Evolutionary conservation across 2,329 filamentous ascomycete species (phyloP).

Genomic region (Zymoseptoria tritici): DNA sequence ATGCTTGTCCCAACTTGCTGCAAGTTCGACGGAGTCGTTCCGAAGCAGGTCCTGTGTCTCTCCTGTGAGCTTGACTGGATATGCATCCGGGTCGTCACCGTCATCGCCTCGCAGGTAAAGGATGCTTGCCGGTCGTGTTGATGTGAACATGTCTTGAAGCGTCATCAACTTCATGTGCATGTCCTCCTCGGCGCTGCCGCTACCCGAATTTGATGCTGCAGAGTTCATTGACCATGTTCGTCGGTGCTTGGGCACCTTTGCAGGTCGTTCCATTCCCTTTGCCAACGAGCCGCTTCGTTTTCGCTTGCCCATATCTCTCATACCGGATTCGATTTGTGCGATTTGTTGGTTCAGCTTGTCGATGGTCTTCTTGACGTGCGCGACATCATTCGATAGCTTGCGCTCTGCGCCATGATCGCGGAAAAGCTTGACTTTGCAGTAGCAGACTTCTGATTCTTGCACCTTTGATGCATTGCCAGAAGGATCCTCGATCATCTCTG

Average conservation of each 20-base stretch:
- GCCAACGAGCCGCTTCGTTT: slow-evolving; percentile 50
- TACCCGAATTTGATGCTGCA: slow-evolving; percentile 37
- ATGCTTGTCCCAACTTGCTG: slow-evolving; percentile 41
- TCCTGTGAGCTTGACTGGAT: slow-evolving; percentile 66
- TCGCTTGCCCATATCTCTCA: slow-evolving; percentile 53
- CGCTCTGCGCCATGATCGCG: slow-evolving; percentile 91
- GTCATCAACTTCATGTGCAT: slow-evolving; percentile 69
- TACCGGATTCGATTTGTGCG: slow-evolving; percentile 59
- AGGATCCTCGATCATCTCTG: slow-evolving; percentile 51
- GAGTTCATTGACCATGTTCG: slow-evolving; percentile 94
- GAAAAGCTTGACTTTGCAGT: slow-evolving; percentile 95
- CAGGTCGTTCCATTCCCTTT: slow-evolving; percentile 52
- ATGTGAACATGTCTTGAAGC: slow-evolving; percentile 82
- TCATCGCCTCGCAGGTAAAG: slow-evolving; percentile 71
- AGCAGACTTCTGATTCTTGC: slow-evolving; percentile 64
- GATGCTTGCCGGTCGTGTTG: slow-evolving; percentile 69
- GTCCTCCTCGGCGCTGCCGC: slow-evolving; percentile 55
- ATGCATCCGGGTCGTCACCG: slow-evolving; percentile 68
- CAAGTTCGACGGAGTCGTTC: slow-evolving; percentile 39
- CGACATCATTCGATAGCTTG: slow-evolving; percentile 88
- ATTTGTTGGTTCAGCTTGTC: slow-evolving; percentile 95
- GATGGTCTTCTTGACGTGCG: slow-evolving; percentile 92
- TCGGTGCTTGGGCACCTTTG: slow-evolving; percentile 86
- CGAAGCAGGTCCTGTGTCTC: slow-evolving; percentile 54
- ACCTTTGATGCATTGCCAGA: slow-evolving; percentile 31